These are phyloP conservation scores for Linderina pennispora DNA, from an alignment of 192 early-diverging fungal species.

Conservation along the genomic window DNA sequence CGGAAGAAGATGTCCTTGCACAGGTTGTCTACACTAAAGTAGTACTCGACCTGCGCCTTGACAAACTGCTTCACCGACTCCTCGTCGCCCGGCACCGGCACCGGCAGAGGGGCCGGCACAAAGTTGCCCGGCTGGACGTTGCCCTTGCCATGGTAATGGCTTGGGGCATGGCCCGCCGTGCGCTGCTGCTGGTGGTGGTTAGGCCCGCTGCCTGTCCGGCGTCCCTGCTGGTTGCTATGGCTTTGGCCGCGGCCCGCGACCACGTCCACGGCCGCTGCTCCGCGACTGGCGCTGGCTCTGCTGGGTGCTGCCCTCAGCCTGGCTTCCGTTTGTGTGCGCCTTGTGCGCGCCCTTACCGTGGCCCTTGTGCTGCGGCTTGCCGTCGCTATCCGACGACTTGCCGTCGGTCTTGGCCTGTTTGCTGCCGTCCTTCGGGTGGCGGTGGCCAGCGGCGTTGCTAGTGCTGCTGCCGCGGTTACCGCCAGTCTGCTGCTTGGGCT, in stretches of 20 bases:
- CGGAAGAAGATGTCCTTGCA: conserved; percentile 96
- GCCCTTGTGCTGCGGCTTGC: not conserved
- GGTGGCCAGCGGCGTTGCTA: conserved; percentile 2
- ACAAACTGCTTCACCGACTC: conserved; percentile 39
- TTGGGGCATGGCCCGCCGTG: conserved; percentile 29
- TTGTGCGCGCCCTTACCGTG: not conserved
- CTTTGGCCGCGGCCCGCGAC: conserved; percentile 20
- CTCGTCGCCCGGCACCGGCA: conserved; percentile 33
- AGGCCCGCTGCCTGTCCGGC: conserved; percentile 23
- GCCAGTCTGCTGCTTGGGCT: conserved; percentile 14
- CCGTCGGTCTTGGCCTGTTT: conserved; percentile 5
- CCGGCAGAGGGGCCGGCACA: conserved; percentile 24
- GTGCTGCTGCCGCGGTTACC: conserved; percentile 6
- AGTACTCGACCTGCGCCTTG: conserved; percentile 72
- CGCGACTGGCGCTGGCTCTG: conserved; percentile 11
- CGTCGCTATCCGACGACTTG: conserved; percentile 6
- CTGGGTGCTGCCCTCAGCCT: not conserved
- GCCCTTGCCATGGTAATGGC: conserved; percentile 46
- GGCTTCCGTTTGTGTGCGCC: conserved; percentile 2
- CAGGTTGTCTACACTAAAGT: conserved; percentile 95
- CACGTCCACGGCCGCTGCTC: conserved; percentile 28
- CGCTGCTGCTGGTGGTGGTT: too few relatives aligned
- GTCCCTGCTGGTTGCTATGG: conserved; percentile 4
- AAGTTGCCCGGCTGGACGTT: conserved; percentile 36
- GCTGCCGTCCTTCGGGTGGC: conserved; percentile 1